Evolutionary conservation across 768 basidiomycete species (phyloP), one percentile per base, ranked within the genome.

Genomic region (Lepiota brunneoincarnata): DNA sequence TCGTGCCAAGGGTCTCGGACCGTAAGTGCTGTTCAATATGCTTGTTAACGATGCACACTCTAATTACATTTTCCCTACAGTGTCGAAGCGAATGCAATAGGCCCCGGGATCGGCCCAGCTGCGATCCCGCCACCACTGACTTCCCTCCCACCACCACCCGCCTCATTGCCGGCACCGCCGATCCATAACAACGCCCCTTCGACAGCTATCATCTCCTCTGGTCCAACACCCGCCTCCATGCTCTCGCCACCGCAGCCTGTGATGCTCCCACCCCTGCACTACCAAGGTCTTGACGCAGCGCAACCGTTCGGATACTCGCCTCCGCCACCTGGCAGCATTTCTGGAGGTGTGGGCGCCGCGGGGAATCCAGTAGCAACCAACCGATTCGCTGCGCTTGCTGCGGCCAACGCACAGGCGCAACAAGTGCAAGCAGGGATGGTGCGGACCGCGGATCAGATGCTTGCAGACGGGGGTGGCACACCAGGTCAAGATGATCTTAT

Each of bases 191-290:
- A 79, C 2, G 82, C 81, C 1, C 93, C 89, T 64, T 80, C 82
- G 9, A 91, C 92, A 20, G 93, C 94, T 3, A 91, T 89, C 0
- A 78, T 97, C 46, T 91, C 93, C 1, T 93, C 94, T 10, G 94
- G 88, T 9, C 95, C 95, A 6, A 94, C 95, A 60, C 93, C 94
- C 11, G 86, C 91, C 12, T 91, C 91, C 0, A 75, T 79, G 50
- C 86, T 82, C 62, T 75, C 69, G 18, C 61, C 65, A 10, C 75
- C 81, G 35, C 80, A 82, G 5, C 89, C 89, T 6, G 87, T 91
- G 31, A 89, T 91, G 88, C 81, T 86, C 12, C 89, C 87, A 10
- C 87, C 88, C n/a, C 72, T 92, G 57, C 90, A 91, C 70, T 92
- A 89, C 69, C 90, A 90, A 70, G 89, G 86, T 42, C 73, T 86